Conservation (phyloP, 1,284 basidiomycete species). For the Puccinia polysora region DNA sequence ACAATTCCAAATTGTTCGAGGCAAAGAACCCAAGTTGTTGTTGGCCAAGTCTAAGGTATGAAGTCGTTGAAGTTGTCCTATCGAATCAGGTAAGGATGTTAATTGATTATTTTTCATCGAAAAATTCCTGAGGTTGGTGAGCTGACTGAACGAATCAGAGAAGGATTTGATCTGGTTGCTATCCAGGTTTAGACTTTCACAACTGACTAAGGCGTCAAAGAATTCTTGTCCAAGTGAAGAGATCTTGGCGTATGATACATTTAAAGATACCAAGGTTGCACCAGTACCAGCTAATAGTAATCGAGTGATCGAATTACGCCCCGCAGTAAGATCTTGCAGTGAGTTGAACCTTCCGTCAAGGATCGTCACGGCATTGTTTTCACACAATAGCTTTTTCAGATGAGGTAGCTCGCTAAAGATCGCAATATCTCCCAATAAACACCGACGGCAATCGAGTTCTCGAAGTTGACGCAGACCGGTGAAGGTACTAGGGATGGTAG, state of each 20-base stretch:
- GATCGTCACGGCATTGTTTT: conserved; percentile 74
- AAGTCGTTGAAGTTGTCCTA: conserved; percentile 74
- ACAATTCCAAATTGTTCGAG: conserved; percentile 78
- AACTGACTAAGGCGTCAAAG: conserved; percentile 68
- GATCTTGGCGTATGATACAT: conserved; percentile 86
- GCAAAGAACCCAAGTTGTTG: conserved; percentile 78
- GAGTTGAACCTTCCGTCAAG: conserved; percentile 58
- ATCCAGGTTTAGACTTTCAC: conserved; percentile 69
- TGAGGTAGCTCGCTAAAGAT: conserved; percentile 66
- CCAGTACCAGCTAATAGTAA: conserved; percentile 53
- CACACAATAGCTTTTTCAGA: conserved; percentile 66
- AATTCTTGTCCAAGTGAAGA: conserved; percentile 71
- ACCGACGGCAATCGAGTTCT: conserved; percentile 75
- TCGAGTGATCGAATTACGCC: conserved; percentile 68
- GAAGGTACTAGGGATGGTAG: conserved; percentile 68
- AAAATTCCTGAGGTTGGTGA: conserved; percentile 67
- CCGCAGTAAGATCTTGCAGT: conserved; percentile 64
- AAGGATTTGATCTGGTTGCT: conserved; percentile 82
- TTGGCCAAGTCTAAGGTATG: conserved; percentile 79
- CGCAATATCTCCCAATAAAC: conserved; percentile 70
- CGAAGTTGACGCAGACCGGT: conserved; percentile 63
- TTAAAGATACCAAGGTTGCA: conserved; percentile 66
- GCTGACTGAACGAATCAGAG: conserved; percentile 72
- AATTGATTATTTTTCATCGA: conserved; percentile 88
- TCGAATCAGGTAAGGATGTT: conserved; percentile 67